phyloP scores from a whole-genome alignment of 2,329 filamentous ascomycete species.

The Aspergillus flavus region DNA sequence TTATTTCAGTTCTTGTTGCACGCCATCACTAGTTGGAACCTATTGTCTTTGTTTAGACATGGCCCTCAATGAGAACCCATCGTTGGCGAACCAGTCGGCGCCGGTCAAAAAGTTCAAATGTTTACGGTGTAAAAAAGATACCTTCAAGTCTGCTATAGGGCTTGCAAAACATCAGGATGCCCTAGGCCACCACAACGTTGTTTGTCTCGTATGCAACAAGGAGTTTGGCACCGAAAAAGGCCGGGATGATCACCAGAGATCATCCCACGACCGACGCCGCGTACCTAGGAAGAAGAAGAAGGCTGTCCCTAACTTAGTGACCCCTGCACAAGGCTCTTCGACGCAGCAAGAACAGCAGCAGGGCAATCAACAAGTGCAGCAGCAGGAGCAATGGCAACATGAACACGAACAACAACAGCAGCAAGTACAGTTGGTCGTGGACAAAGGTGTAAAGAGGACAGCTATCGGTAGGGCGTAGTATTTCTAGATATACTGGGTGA shows the following conservation, averaged over 20 bases:
- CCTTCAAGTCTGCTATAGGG: slow-evolving; percentile 3
- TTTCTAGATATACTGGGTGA: neutral
- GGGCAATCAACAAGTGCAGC: neutral
- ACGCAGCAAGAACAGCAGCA: neutral
- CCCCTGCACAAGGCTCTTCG: neutral
- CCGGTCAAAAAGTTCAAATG: slow-evolving; percentile 3
- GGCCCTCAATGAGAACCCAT: neutral
- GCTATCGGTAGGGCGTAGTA: neutral
- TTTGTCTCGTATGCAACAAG: neutral
- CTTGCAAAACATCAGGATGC: slow-evolving; percentile 10
- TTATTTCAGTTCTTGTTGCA: neutral
- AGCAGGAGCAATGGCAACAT: neutral
- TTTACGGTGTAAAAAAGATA: slow-evolving; percentile 3
- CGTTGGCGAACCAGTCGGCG: neutral
- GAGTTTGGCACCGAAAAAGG: neutral
- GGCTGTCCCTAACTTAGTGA: neutral
- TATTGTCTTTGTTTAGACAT: neutral
- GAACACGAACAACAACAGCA: neutral
- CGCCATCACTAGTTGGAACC: neutral
- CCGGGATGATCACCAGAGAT: neutral
- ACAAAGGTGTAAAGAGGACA: neutral
- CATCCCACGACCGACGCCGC: neutral
- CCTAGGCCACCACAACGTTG: slow-evolving; percentile 1
- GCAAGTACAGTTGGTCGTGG: neutral
- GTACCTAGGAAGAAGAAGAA: neutral